Base-by-base conservation (phyloP, 805 yeast species). In the Yarrowia hollandica region DNA sequence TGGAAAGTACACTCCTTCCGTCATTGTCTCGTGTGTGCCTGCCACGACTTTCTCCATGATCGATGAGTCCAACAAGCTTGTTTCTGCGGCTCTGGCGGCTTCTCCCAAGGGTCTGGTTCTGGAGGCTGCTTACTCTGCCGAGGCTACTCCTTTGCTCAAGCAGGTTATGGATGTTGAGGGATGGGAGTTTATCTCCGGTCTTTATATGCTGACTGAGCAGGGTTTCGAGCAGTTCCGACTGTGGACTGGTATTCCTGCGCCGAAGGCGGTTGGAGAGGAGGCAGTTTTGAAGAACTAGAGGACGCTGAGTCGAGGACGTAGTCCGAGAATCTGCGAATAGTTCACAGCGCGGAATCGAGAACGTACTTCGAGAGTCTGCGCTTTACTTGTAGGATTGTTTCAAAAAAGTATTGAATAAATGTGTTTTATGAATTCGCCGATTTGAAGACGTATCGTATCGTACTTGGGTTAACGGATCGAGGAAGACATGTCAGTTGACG, bases 81-180 rank as follows among this genome's bases (percentile, higher is more conserved):
- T 81, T 42, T 75, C 86, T 64, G 61, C 70, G 18, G 77, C 74
- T 48, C 79, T 81, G 12, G 60, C 66, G 6, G 67, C 66, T 18
- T 62, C 64, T 19, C 68, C 70, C 14, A 62, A 66, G 18, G 67
- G 70, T n/a, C 77, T 75, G 0, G 77, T 79, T 59, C 74, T 94
- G 56, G 99, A 94, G 64, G 97, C 98, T 50, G 96, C 97, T 19
- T 94, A 94, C 77, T 91, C 90, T 71, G 98, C 98, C 15, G 75
- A 82, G 23, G 78, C 84, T 15, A 92, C 99, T 0, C 94, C 95
- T 18, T 76, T 92, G 37, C 91, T 94, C 97, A 76, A 76, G 65
- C 69, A 87, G 21, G 96, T 97, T 1, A 69, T 69, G 25, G 81
- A 79, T 26, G 76, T 80, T 65, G 79, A 72, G 39, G 79, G 80